Percentiles rank a stretch among this genome's conserved stretches.
Conservation (phyloP, 202 grass and related monocot species). For the Digitaria exilis region DNA sequence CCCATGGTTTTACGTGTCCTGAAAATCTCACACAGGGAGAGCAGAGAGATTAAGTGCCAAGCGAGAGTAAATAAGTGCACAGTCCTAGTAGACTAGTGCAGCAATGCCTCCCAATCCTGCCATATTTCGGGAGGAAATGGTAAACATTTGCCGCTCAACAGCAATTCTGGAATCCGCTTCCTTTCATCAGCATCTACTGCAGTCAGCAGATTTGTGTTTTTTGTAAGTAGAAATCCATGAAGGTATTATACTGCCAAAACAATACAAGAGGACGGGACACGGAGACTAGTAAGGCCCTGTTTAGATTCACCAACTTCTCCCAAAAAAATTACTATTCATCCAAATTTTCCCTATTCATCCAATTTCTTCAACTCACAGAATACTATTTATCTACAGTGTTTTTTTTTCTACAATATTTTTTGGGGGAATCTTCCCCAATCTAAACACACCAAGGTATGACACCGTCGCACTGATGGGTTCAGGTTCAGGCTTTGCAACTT, state of each 20-base stretch:
- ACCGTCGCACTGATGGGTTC: neutral
- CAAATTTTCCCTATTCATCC: too few relatives aligned
- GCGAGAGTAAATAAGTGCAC: neutral
- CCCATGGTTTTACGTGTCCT: neutral
- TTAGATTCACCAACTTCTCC: too few relatives aligned
- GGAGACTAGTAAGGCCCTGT: neutral
- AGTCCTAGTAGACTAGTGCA: neutral
- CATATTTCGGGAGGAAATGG: neutral
- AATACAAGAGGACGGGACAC: neutral
- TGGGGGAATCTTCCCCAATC: too few relatives aligned
- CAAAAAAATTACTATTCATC: too few relatives aligned
- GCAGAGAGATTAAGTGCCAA: neutral
- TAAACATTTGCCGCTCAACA: neutral
- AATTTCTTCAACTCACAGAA: too few relatives aligned
- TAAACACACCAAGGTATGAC: too few relatives aligned
- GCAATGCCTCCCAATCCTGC: neutral
- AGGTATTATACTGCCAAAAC: constrained; percentile 1
- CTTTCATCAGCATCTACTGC: neutral
- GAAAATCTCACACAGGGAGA: neutral
- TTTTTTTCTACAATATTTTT: too few relatives aligned
- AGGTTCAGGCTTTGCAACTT: too few relatives aligned
- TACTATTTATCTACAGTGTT: too few relatives aligned
- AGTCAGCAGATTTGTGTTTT: neutral
- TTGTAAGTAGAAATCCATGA: too few relatives aligned
- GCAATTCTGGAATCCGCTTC: neutral